These are phyloP conservation scores for Saprolegnia diclina DNA, from an alignment of 352 stramenopile genomes.

Conservation along the genomic window DNA sequence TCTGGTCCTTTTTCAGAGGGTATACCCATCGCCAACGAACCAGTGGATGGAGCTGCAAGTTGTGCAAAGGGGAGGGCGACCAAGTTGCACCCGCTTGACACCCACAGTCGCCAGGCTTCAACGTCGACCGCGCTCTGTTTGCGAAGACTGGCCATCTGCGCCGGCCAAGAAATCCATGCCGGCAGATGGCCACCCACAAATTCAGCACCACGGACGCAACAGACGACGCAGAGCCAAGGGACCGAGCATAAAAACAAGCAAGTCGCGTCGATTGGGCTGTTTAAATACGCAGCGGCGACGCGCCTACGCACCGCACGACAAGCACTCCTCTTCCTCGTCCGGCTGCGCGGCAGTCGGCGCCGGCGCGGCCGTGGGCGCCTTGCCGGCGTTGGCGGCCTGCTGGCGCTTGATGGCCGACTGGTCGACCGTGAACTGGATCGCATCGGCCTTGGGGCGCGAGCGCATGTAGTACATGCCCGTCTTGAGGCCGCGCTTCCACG, in stretches of 20 bases:
- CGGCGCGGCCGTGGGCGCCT: not conserved
- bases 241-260: not conserved
- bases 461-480: constrained; percentile 99
- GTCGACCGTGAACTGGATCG: constrained; percentile 99
- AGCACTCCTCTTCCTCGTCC: constrained; percentile 69
- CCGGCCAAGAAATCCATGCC: not conserved
- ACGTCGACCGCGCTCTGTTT: too few relatives aligned
- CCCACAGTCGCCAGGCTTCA: not conserved
- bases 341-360: constrained; percentile 29
- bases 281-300: constrained; percentile 13
- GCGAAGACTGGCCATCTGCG: not conserved
- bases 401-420: constrained; percentile 82
- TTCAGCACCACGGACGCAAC: not conserved
- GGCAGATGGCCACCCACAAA: not conserved
- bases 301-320: constrained; percentile 69
- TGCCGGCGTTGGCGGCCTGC: constrained; percentile 21
- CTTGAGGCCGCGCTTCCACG: constrained; percentile 99
- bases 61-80: not conserved
- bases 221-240: not conserved
- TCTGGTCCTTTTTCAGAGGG: too few relatives aligned
- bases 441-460: constrained; percentile 96
- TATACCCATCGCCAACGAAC: too few relatives aligned
- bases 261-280: not conserved
- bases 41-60: not conserved
- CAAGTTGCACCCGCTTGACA: not conserved